Conservation (phyloP, 2,329 filamentous ascomycete species). For the Apiospora koreana region DNA sequence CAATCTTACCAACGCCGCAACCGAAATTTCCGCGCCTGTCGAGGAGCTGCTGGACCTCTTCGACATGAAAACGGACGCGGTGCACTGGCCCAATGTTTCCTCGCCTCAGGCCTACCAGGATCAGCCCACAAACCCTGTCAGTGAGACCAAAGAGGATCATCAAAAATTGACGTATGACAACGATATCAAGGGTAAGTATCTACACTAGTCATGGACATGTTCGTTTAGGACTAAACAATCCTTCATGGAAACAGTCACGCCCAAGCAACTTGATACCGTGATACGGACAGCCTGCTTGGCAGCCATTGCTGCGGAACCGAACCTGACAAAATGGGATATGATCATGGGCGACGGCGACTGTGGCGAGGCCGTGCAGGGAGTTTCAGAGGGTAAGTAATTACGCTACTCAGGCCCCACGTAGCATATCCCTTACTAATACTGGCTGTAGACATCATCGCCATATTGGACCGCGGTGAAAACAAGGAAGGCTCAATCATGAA, state of each 20-base stretch:
- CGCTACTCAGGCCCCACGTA: accelerated
- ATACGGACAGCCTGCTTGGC: conserved; percentile 33
- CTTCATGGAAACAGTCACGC: conserved; percentile 25
- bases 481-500: conserved; percentile 32
- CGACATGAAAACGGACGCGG: conserved; percentile 50
- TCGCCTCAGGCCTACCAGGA: neutral
- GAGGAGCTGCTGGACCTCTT: conserved; percentile 47
- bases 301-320: conserved; percentile 35
- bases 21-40: conserved; percentile 21
- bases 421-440: neutral
- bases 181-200: conserved; percentile 18
- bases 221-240: neutral
- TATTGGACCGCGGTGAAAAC: conserved; percentile 29
- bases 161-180: neutral
- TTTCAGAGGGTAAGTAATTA: conserved; percentile 17
- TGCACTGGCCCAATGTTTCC: conserved; percentile 46
- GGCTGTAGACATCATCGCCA: conserved; percentile 26
- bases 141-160: neutral
- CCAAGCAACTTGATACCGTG: conserved; percentile 25
- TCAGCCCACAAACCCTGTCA: too few relatives aligned
- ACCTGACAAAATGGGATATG: conserved; percentile 35
- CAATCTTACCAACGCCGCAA: conserved; percentile 44
- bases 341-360: conserved; percentile 37
- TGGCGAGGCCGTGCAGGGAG: conserved; percentile 31
- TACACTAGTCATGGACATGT: conserved; percentile 12